A percentile compares a stretch with the other conserved stretches of the same genome.
Evolutionary conservation across 2,329 filamentous ascomycete genomes (phyloP).

Genomic region (Cryphonectria carpinicola): DNA sequence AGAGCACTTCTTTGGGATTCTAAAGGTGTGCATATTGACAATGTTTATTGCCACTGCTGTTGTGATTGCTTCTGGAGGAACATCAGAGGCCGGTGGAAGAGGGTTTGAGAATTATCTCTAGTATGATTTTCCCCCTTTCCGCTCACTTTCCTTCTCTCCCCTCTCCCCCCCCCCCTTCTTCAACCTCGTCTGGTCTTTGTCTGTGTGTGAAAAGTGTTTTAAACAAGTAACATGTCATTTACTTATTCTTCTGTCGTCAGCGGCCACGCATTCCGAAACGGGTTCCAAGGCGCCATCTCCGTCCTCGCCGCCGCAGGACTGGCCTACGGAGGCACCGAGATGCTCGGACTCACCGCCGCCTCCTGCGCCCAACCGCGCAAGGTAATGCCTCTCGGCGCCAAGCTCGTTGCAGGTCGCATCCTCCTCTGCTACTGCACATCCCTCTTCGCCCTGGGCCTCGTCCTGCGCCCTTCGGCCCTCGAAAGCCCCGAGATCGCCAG

Average conservation of each 20-base stretch:
- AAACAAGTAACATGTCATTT: neutral
- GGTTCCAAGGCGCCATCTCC: conserved; percentile 46
- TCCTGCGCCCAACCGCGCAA: conserved; percentile 45
- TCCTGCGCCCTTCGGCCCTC: conserved; percentile 40
- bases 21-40: conserved; percentile 55
- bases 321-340: conserved; percentile 50
- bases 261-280: conserved; percentile 43
- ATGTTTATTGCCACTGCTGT: conserved; percentile 62
- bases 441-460: conserved; percentile 41
- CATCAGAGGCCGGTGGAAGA: conserved; percentile 15
- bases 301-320: conserved; percentile 51
- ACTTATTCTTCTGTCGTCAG: neutral
- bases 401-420: conserved; percentile 46
- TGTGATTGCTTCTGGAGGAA: conserved; percentile 51
- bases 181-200: too few relatives aligned
- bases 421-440: conserved; percentile 44
- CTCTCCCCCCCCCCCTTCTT: too few relatives aligned
- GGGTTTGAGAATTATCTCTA: conserved; percentile 24
- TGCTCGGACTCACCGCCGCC: conserved; percentile 49
- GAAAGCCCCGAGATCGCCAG: conserved; percentile 32
- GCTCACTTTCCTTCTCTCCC: neutral
- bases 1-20: conserved; percentile 56
- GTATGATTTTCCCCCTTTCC: neutral
- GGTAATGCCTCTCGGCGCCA: conserved; percentile 44
- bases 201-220: neutral